These are phyloP conservation scores for Penicillium verrucosum DNA, from an alignment of 2,329 filamentous ascomycete genomes.

Conservation along the genomic window DNA sequence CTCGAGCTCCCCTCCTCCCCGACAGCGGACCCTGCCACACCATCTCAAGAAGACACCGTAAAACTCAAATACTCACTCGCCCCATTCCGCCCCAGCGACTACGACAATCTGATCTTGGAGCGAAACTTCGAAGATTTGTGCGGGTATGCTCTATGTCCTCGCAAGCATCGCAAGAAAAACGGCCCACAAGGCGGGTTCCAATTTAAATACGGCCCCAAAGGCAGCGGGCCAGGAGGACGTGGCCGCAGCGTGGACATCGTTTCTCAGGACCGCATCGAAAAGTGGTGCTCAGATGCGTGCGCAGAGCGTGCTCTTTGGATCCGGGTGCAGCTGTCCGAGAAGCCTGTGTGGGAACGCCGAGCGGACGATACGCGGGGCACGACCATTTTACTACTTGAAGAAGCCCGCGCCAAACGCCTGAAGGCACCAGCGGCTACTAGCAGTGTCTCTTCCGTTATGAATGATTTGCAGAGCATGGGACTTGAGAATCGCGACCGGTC, in stretches of 20 bases:
- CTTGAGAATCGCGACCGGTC: constrained; percentile 26
- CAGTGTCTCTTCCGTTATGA: constrained; percentile 20
- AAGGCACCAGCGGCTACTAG: constrained; percentile 20
- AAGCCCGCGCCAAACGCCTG: constrained; percentile 43
- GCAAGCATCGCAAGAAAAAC: constrained; percentile 56
- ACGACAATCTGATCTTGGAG: constrained; percentile 83
- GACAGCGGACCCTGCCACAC: constrained; percentile 50
- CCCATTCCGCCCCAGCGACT: constrained; percentile 81
- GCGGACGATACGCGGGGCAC: constrained; percentile 48
- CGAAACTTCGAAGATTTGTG: constrained; percentile 79
- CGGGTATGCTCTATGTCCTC: constrained; percentile 77
- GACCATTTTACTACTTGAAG: constrained; percentile 63
- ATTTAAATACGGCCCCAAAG: constrained; percentile 57
- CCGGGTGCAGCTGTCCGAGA: constrained; percentile 81
- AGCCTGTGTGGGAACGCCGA: constrained; percentile 78
- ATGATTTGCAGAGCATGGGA: constrained; percentile 26
- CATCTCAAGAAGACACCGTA: constrained; percentile 58
- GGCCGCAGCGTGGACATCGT: constrained; percentile 64
- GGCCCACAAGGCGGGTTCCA: constrained; percentile 61
- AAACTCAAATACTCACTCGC: constrained; percentile 65
- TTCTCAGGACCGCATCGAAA: constrained; percentile 68
- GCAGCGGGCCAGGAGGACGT: constrained; percentile 42
- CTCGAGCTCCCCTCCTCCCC: constrained; percentile 59
- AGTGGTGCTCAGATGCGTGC: constrained; percentile 82
- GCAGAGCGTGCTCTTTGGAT: constrained; percentile 77